A percentile compares a stretch with the other conserved stretches of the same genome.
Conservation (phyloP, 768 basidiomycete species). For the Coprinellus micaceus region DNA sequence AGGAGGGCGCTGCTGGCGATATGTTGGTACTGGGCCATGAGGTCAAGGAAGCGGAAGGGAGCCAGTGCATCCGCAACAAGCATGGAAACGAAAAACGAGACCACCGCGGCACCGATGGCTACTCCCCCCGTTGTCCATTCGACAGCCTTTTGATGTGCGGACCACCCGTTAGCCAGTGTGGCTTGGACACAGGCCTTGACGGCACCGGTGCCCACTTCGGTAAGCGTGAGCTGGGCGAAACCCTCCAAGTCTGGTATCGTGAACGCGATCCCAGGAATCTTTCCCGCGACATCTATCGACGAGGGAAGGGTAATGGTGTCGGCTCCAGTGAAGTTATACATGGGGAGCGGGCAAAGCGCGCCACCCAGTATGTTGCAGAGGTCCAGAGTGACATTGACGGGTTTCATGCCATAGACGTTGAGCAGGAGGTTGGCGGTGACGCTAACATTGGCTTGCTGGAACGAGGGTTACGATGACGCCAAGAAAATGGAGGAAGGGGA, state of each 20-base stretch:
- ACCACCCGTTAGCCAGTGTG: conserved; percentile 89
- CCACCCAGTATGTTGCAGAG: conserved; percentile 78
- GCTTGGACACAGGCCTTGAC: conserved; percentile 89
- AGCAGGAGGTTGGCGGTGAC: conserved; percentile 80
- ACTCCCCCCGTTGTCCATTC: conserved; percentile 74
- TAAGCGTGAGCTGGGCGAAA: conserved; percentile 75
- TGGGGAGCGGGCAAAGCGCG: conserved; percentile 76
- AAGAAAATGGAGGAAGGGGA: conserved; percentile 5
- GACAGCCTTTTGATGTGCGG: conserved; percentile 69
- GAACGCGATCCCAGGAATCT: conserved; percentile 79
- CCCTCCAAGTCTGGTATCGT: conserved; percentile 90
- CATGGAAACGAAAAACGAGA: conserved; percentile 60
- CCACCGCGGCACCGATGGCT: conserved; percentile 56
- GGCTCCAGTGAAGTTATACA: conserved; percentile 85
- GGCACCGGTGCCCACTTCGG: conserved; percentile 61
- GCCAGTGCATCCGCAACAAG: conserved; percentile 50
- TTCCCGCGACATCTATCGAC: conserved; percentile 49
- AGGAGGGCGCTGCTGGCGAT: conserved; percentile 78
- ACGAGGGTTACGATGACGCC: conserved; percentile 14
- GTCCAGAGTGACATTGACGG: conserved; percentile 82
- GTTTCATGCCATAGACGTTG: conserved; percentile 84
- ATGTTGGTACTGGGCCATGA: conserved; percentile 80
- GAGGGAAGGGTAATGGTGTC: conserved; percentile 64
- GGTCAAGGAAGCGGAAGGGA: conserved; percentile 76
- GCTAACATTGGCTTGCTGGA: conserved; percentile 68